Base-by-base conservation (phyloP, 768 basidiomycete genomes). In the Tylopilus sp. region DNA sequence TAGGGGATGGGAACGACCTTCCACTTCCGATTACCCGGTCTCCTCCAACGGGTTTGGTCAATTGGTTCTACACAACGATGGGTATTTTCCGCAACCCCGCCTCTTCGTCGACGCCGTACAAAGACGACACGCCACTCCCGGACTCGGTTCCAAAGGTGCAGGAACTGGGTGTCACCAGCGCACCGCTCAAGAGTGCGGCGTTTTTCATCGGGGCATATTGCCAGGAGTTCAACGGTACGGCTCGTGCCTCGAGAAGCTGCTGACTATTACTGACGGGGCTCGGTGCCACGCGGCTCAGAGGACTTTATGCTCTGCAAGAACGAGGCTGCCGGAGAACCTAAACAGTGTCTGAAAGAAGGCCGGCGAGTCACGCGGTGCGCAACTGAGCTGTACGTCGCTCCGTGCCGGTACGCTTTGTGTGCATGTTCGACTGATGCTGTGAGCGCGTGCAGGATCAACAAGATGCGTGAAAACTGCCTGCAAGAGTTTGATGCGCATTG, bases 271-370 rank as follows among this genome's bases (percentile, higher is more conserved):
- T n/a, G n/a, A n/a, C n/a, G n/a, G n/a, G n/a, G 33, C 20, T 40
- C 22, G 30, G 48, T 41, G 20, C 15, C 12, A 72, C 73, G 31
- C 43, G 49, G 49, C 48, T 44, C 65, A 91, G 90, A 92, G 80
- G 89, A 92, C 74, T 92, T 91, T 63, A 95, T 98, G 92, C 86
- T 98, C 47, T 99, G 97, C 81, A 98, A 98, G 75, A 76, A 82
- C 21, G 95, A 98, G 76, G 86, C 80, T 64, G 79, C 87, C 52
- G 53, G 60, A 25, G 86, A 95, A 64, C 93, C 95, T 10, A 91
- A 72, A 20, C 92, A 95, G 68, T 99, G 97, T 71, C 66, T 98
- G 74, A 89, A 90, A 78, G 97, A 98, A 70, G 97, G 97, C 11
- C 73, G 97, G 59, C 84, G 91, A 59, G 95, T 98, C 50, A 98